Conservation (phyloP, 2,329 filamentous ascomycete species). For the Diaporthe sp. region DNA sequence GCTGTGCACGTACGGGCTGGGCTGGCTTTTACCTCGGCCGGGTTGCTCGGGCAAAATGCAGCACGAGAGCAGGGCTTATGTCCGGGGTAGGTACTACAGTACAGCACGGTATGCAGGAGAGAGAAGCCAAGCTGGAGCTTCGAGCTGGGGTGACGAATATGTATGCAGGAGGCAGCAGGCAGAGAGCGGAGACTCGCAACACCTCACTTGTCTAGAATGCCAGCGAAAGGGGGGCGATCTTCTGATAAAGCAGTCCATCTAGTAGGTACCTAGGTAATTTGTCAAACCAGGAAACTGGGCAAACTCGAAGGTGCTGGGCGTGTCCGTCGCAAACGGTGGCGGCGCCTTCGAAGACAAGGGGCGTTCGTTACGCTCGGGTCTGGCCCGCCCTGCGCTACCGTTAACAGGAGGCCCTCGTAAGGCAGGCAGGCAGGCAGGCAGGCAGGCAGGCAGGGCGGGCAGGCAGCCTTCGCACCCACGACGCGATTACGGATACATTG, state of each 20-base stretch:
- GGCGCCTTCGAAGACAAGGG: background rate
- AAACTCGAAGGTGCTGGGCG: slow-evolving; percentile 11
- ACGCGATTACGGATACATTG: background rate
- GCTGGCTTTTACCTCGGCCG: slow-evolving; percentile 14
- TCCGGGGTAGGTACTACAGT: slow-evolving; percentile 18
- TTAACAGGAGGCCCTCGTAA: background rate
- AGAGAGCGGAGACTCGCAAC: slow-evolving; percentile 33
- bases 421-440: slow-evolving; percentile 6
- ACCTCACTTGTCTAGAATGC: slow-evolving; percentile 30
- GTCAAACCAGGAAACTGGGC: background rate
- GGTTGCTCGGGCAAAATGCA: slow-evolving; percentile 31
- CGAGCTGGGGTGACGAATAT: slow-evolving; percentile 2
- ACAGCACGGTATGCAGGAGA: background rate
- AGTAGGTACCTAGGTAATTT: no score
- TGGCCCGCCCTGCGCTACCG: background rate
- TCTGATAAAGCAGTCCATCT: slow-evolving; percentile 12
- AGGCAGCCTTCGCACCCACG: slow-evolving; percentile 5
- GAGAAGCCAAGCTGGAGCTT: background rate
- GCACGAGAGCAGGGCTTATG: background rate
- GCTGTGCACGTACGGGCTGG: slow-evolving; percentile 1
- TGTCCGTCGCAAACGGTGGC: slow-evolving; percentile 29
- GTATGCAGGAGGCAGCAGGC: slow-evolving; percentile 28
- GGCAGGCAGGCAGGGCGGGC: background rate
- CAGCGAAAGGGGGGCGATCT: slow-evolving; percentile 30
- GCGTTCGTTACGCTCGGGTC: slow-evolving; percentile 8